Evolutionary conservation across 805 yeast genomes (phyloP).

Genomic region (Candida sanyiensis): DNA sequence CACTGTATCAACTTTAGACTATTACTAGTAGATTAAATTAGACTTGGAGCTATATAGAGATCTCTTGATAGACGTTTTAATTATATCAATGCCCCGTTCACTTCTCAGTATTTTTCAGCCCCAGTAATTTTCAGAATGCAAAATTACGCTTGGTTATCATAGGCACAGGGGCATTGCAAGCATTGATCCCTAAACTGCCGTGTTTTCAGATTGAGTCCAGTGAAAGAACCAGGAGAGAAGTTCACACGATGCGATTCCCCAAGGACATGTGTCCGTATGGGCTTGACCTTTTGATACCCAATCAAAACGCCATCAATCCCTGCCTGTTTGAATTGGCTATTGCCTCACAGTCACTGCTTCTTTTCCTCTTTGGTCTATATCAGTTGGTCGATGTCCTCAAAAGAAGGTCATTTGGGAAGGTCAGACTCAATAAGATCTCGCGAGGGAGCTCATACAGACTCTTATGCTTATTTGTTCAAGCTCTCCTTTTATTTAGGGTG

Average conservation of each 20-base stretch:
- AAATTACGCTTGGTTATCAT: no score
- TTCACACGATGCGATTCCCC: background rate
- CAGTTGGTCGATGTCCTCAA: slow-evolving; percentile 13
- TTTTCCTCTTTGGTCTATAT: slow-evolving; percentile 14
- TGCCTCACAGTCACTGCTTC: slow-evolving; percentile 8
- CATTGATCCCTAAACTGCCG: no score
- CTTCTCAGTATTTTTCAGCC: no score
- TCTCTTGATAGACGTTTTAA: no score
- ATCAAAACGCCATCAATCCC: slow-evolving; percentile 25
- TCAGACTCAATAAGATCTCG: slow-evolving; percentile 17
- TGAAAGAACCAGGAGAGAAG: no score
- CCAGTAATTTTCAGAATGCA: no score
- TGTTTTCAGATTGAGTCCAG: no score
- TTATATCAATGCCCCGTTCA: no score
- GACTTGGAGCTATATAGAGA: no score
- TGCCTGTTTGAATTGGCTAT: slow-evolving; percentile 19
- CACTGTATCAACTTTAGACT: no score
- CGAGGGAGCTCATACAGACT: slow-evolving; percentile 14
- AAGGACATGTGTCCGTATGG: slow-evolving; percentile 10
- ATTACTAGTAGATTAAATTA: no score
- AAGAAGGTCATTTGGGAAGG: slow-evolving; percentile 2
- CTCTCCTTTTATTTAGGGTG: slow-evolving; percentile 3
- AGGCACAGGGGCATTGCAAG: no score
- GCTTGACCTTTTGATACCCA: slow-evolving; percentile 16
- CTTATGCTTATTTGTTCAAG: slow-evolving; percentile 11